Conservation (phyloP, 208 protist genomes). For the Strigomonas galati region DNA sequence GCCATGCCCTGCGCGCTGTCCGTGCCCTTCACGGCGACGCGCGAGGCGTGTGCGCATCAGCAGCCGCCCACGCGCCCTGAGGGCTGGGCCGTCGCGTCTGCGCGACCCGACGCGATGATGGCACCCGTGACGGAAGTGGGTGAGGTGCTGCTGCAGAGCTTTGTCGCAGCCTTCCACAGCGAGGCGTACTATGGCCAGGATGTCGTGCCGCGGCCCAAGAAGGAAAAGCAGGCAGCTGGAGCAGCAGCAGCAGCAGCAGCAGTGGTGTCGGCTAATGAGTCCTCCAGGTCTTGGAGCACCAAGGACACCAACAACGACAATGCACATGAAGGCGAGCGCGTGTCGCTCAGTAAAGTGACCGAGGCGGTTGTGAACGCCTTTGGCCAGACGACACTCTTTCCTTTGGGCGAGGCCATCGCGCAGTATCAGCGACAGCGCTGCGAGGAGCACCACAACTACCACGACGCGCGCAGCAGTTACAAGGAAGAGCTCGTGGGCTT, state of each 20-base stretch:
- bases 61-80: not conserved
- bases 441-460: too few relatives aligned
- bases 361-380: not conserved
- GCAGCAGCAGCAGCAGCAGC: too few relatives aligned
- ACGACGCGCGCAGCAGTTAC: not conserved
- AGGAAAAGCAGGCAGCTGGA: too few relatives aligned
- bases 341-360: not conserved
- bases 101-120: not conserved
- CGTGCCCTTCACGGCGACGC: not conserved
- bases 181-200: not conserved
- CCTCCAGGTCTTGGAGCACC: too few relatives aligned
- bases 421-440: not conserved
- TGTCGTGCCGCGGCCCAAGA: not conserved
- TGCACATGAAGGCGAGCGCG: not conserved
- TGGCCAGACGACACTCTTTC: not conserved
- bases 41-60: not conserved
- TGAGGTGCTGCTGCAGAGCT: not conserved
- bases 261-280: too few relatives aligned
- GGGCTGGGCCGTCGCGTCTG: too few relatives aligned
- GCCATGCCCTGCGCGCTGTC: not conserved
- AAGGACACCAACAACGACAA: not conserved
- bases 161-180: not conserved
- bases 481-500: not conserved
- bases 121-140: not conserved
- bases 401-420: not conserved